These are phyloP conservation scores for Aspergillus carbonarius DNA, from an alignment of 2,329 filamentous ascomycete species.

Conservation along the genomic window DNA sequence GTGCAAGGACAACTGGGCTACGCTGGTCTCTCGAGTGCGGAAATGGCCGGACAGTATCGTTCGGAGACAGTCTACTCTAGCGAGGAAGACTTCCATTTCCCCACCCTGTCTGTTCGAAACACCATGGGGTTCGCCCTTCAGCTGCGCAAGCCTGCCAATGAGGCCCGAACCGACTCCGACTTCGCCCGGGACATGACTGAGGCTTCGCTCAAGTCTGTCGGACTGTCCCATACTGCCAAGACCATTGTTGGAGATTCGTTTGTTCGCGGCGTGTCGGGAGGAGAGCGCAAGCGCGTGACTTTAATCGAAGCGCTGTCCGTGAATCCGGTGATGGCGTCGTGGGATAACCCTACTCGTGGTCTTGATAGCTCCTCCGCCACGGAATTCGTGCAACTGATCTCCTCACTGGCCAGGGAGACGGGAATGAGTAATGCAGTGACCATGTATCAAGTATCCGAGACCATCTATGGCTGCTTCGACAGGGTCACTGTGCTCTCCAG, in stretches of 20 bases:
- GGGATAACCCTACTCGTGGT: conserved; percentile 73
- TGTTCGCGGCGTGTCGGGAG: conserved; percentile 75
- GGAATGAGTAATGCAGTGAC: conserved; percentile 83
- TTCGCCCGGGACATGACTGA: conserved; percentile 76
- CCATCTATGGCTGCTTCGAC: conserved; percentile 76
- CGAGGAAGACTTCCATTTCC: conserved; percentile 81
- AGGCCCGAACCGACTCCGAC: conserved; percentile 61
- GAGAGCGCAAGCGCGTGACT: conserved; percentile 75
- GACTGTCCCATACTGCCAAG: conserved; percentile 82
- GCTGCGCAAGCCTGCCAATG: conserved; percentile 78
- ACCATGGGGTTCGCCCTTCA: conserved; percentile 83
- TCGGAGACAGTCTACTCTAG: conserved; percentile 68
- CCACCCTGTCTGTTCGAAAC: conserved; percentile 83
- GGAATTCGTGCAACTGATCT: conserved; percentile 67
- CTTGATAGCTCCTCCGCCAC: conserved; percentile 67
- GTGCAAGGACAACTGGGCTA: conserved; percentile 14
- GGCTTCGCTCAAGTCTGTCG: conserved; percentile 33
- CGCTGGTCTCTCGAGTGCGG: conserved; percentile 60
- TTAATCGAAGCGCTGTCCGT: conserved; percentile 83
- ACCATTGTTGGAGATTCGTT: conserved; percentile 84
- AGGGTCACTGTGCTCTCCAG: conserved; percentile 78
- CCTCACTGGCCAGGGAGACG: conserved; percentile 62
- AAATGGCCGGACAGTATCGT: conserved; percentile 52
- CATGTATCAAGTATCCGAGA: conserved; percentile 81
- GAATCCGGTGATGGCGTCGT: conserved; percentile 68